Conservation (phyloP, 805 yeast genomes). For the Schwanniomyces vanrijiae region DNA sequence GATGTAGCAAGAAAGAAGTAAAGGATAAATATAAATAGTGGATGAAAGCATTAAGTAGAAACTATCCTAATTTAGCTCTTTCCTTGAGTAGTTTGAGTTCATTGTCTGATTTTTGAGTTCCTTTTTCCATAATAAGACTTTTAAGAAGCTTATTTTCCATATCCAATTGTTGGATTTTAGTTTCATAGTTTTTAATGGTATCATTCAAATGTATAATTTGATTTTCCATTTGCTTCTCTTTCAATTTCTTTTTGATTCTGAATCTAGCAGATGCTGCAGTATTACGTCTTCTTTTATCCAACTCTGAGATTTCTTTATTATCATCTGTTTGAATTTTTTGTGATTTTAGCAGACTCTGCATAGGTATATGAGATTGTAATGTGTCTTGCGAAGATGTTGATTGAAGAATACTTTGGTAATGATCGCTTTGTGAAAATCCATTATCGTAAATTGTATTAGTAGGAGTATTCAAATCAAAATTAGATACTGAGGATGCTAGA, state of each 20-base stretch:
- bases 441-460: background rate
- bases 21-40: background rate
- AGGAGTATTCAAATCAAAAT: background rate
- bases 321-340: background rate
- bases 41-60: background rate
- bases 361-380: background rate
- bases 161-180: slow-evolving; percentile 52
- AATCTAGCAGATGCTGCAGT: slow-evolving; percentile 69
- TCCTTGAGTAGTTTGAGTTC: slow-evolving; percentile 37
- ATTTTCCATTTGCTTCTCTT: slow-evolving; percentile 58
- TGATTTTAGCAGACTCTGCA: background rate
- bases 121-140: slow-evolving; percentile 53
- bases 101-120: slow-evolving; percentile 39
- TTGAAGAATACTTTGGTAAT: background rate
- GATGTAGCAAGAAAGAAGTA: background rate
- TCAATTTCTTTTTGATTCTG: slow-evolving; percentile 59
- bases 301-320: slow-evolving; percentile 11
- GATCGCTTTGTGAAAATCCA: background rate
- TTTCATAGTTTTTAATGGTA: slow-evolving; percentile 44
- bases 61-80: slow-evolving; percentile 19
- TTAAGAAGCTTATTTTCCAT: slow-evolving; percentile 62
- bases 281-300: slow-evolving; percentile 57
- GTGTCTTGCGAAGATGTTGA: background rate
- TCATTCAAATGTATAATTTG: slow-evolving; percentile 44
- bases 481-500: background rate